Conservation (phyloP, 2,329 filamentous ascomycete species). For the Hymenoscyphus scutula region DNA sequence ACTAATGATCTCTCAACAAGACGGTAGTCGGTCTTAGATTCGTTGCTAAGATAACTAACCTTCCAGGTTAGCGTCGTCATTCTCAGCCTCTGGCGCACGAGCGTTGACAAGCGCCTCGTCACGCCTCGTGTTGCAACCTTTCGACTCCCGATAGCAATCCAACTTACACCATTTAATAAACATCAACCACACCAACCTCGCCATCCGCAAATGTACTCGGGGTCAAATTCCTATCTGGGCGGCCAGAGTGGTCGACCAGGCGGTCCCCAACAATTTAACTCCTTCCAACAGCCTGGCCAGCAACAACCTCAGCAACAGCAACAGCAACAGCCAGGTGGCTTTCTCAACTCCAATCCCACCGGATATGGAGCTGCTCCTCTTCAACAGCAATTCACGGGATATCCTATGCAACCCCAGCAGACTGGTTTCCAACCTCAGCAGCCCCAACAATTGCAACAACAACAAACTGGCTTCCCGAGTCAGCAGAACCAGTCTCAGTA, state of each 20-base stretch:
- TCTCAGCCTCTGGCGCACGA: constrained; percentile 10
- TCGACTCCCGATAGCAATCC: neutral
- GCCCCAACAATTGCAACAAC: constrained; percentile 44
- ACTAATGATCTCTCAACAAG: too few species aligned
- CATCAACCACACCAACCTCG: constrained; percentile 14
- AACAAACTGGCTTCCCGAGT: constrained; percentile 59
- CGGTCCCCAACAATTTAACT: constrained; percentile 57
- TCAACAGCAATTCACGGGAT: constrained; percentile 35
- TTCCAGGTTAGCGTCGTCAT: too few species aligned
- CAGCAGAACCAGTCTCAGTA: constrained; percentile 43
- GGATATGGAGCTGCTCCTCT: constrained; percentile 38
- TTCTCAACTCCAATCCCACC: constrained; percentile 33
- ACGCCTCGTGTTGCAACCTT: neutral
- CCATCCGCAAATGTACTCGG: constrained; percentile 72
- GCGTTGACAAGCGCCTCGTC: constrained; percentile 6
- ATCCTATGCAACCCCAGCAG: constrained; percentile 34
- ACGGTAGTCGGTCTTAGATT: too few species aligned
- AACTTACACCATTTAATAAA: neutral
- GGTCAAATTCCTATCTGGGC: constrained; percentile 81
- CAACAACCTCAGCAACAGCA: constrained; percentile 40
- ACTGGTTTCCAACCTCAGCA: constrained; percentile 55
- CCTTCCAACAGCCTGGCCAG: constrained; percentile 39
- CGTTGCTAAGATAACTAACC: too few species aligned
- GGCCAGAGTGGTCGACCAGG: constrained; percentile 73
- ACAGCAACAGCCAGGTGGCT: constrained; percentile 36